Evolutionary conservation across 2,329 filamentous ascomycete genomes (phyloP).

Genomic region (Trichoderma asperellum): DNA sequence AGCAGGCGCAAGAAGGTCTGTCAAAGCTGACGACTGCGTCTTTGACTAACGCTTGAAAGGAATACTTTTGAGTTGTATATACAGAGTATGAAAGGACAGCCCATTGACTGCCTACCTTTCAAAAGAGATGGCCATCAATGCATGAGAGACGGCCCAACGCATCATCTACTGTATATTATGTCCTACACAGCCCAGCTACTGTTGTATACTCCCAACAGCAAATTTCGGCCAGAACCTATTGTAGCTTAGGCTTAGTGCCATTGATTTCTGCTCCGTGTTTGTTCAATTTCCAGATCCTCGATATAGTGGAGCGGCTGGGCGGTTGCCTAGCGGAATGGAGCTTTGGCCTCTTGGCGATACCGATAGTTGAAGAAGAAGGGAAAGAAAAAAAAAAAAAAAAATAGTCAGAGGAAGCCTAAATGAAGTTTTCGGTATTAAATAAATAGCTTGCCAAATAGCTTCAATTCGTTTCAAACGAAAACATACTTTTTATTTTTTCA

Average conservation of each 20-base stretch:
- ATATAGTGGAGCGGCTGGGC: constrained; percentile 12
- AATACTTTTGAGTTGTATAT: background rate
- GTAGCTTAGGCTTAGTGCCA: background rate
- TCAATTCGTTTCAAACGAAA: background rate
- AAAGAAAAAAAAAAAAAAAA: background rate
- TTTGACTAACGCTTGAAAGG: background rate
- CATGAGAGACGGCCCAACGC: background rate
- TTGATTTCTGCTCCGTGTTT: background rate
- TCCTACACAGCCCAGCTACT: background rate
- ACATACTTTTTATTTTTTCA: background rate
- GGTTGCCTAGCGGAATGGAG: constrained; percentile 1
- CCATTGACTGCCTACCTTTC: background rate
- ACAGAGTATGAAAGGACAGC: background rate
- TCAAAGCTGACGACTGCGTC: constrained; percentile 36
- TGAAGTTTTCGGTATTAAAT: background rate
- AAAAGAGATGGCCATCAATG: background rate
- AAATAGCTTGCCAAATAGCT: background rate
- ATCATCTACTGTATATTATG: constrained; percentile 11
- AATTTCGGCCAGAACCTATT: background rate
- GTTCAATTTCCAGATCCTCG: background rate
- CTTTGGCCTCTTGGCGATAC: background rate
- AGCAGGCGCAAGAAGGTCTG: constrained; percentile 58
- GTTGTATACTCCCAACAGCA: background rate
- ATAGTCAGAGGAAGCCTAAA: background rate
- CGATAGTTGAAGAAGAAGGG: background rate